Evolutionary conservation across 768 basidiomycete genomes (phyloP).

Genomic region (Suillus plorans): DNA sequence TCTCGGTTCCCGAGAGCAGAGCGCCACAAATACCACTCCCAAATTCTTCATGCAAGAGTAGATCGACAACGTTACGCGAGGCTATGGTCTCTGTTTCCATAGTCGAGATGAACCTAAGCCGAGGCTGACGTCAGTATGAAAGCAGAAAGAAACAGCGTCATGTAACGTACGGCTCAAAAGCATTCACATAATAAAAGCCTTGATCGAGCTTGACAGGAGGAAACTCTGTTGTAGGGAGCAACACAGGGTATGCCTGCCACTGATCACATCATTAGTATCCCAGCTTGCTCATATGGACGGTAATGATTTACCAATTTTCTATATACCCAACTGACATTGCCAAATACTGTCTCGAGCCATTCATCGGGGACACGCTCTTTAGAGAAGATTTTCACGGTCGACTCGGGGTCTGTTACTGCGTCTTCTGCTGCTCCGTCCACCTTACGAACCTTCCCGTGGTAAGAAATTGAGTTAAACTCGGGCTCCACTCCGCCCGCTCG

Average conservation of each 20-base stretch:
- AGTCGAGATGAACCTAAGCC: slow-evolving; percentile 71
- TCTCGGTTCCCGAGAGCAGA: slow-evolving; percentile 27
- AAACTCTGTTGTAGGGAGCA: slow-evolving; percentile 65
- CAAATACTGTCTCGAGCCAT: slow-evolving; percentile 69
- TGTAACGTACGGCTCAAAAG: slow-evolving; percentile 78
- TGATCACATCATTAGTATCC: slow-evolving; percentile 26
- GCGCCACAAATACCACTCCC: slow-evolving; percentile 66
- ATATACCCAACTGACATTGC: slow-evolving; percentile 75
- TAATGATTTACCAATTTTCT: slow-evolving; percentile 63
- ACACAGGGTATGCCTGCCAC: slow-evolving; percentile 82
- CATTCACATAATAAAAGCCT: slow-evolving; percentile 88
- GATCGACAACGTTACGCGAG: slow-evolving; percentile 79
- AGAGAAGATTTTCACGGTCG: slow-evolving; percentile 89
- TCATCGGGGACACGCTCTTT: slow-evolving; percentile 60
- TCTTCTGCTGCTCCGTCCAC: slow-evolving; percentile 22
- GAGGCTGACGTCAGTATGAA: background rate
- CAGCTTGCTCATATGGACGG: slow-evolving; percentile 2
- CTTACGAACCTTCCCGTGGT: slow-evolving; percentile 57
- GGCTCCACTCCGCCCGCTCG: slow-evolving; percentile 58
- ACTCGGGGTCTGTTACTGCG: slow-evolving; percentile 40
- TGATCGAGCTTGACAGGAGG: slow-evolving; percentile 76
- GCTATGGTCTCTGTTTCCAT: slow-evolving; percentile 94
- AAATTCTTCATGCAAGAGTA: slow-evolving; percentile 74
- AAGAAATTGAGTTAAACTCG: slow-evolving; percentile 86
- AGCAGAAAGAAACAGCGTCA: background rate